Base-by-base conservation (phyloP, 805 yeast species). In the Myxozyma nipponensis region DNA sequence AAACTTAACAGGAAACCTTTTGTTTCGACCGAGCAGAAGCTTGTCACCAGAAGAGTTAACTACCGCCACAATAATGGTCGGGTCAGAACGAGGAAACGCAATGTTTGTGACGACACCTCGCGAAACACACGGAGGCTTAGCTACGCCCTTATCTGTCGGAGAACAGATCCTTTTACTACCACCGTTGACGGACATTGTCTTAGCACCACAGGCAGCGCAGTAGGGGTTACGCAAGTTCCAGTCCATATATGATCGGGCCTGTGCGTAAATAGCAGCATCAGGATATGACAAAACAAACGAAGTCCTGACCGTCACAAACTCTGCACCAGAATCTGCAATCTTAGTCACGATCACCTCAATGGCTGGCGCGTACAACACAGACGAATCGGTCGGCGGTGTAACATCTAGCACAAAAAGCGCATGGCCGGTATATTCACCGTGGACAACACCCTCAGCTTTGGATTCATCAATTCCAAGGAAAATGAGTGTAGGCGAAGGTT, bases 51-150 rank as follows among this genome's bases (percentile, higher is more conserved):
- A 79, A 9, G 72, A 60, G 60, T 84, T 83, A 19, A 86, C 75
- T 13, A 88, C 78, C 1, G 93, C 95, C 7, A 86, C 81, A 54
- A 91, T 91, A 32, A 86, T 79, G 2, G 86, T 93, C 5, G 95
- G 84, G 66, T 91, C 98, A 0, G 96, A 86, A 48, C 98, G 74
- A 15, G 98, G 98, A 72, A 87, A 91, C 19, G 88, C 79, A 19
- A 86, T 81, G 64, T 91, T 90, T 40, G 86, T 81, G 21, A 87
- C 84, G 7, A 50, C 60, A 15, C 69, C 67, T 9, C 70, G 60
- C 1, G 76, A 68, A 9, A 69, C 69, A 49, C 76, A 72, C 28
- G 45, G 39, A 3, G 50, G 53, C 30, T 50, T 43, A 24, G 46
- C 58, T 17, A 36, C 54, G 18, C 66, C 69, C 9, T 37, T 42